Percentiles rank a stretch among this genome's conserved stretches.
Conservation (phyloP, 805 yeast genomes). For the Debaryomyces maramus region DNA sequence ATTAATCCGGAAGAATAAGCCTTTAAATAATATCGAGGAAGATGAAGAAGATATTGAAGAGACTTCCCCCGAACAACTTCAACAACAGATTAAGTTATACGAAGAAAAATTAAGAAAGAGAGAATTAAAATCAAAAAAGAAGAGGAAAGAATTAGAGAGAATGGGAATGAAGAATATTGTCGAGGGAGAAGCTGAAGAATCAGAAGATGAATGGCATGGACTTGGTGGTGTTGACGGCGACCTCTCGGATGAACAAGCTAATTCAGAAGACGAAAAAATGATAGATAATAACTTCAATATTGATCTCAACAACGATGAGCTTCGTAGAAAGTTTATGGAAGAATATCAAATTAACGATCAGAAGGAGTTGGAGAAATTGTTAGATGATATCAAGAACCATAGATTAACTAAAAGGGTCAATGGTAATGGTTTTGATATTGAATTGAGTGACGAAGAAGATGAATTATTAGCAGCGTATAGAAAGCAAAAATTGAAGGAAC, state of each 20-base stretch:
- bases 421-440: constrained; percentile 55
- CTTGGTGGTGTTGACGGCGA: constrained; percentile 74
- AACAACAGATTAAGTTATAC: constrained; percentile 33
- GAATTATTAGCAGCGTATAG: constrained; percentile 51
- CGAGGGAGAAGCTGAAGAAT: constrained; percentile 84
- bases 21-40: constrained; percentile 13
- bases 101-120: constrained; percentile 38
- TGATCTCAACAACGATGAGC: constrained; percentile 56
- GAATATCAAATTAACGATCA: constrained; percentile 64
- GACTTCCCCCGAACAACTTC: constrained; percentile 22
- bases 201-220: constrained; percentile 87
- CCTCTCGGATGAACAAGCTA: constrained; percentile 51
- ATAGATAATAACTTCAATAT: constrained; percentile 66
- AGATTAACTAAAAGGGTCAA: constrained; percentile 60
- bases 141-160: constrained; percentile 54
- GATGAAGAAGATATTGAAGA: constrained; percentile 23
- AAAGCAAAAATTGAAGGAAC: constrained; percentile 43
- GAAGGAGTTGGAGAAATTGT: constrained; percentile 61
- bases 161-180: constrained; percentile 60
- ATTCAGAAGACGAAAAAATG: constrained; percentile 77
- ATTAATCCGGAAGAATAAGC: constrained; percentile 16
- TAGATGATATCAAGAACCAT: constrained; percentile 72
- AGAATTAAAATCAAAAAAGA: constrained; percentile 33
- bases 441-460: constrained; percentile 75
- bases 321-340: constrained; percentile 57